phyloP scores from a whole-genome alignment of 148 eudicot species.

The Rhododendron ovatum region DNA sequence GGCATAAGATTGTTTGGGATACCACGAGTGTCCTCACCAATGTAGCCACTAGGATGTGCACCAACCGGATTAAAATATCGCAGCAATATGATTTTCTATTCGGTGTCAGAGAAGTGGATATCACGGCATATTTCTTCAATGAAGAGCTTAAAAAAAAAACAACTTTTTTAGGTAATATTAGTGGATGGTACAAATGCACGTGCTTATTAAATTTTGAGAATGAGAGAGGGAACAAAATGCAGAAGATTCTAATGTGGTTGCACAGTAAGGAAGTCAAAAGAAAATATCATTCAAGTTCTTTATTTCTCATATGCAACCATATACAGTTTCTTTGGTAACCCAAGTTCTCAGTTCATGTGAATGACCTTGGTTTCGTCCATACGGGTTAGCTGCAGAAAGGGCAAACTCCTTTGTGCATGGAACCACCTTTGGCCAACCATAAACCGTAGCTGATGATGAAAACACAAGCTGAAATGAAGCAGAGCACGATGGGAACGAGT shows the following conservation, averaged over 20 bases:
- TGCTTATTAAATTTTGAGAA: not conserved
- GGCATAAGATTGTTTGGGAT: slow-evolving; percentile 98
- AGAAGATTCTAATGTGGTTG: not conserved
- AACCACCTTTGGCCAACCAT: too few species aligned
- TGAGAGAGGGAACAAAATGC: not conserved
- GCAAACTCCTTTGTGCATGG: too few species aligned
- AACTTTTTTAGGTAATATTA: not conserved
- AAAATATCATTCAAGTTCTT: not conserved
- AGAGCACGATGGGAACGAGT: too few species aligned
- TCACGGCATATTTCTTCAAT: slow-evolving; percentile 95
- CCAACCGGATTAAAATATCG: slow-evolving; percentile 97
- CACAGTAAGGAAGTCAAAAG: not conserved
- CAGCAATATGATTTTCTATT: slow-evolving; percentile 81
- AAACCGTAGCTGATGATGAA: too few species aligned
- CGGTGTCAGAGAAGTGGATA: slow-evolving; percentile 47
- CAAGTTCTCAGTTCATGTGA: slow-evolving; percentile 1
- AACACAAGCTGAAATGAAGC: too few species aligned
- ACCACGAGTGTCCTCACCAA: slow-evolving; percentile 96
- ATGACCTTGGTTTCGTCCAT: slow-evolving; percentile 65
- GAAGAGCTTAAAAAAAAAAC: slow-evolving; percentile 56
- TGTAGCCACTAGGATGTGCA: slow-evolving; percentile 86
- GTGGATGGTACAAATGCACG: not conserved
- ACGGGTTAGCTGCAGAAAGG: too few species aligned
- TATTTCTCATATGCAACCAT: not conserved
- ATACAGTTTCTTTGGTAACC: not conserved